A percentile compares a stretch with the other conserved stretches of the same genome.
Evolutionary conservation across 768 basidiomycete species (phyloP).

Genomic region (Rhodotorula kratochvilovae): DNA sequence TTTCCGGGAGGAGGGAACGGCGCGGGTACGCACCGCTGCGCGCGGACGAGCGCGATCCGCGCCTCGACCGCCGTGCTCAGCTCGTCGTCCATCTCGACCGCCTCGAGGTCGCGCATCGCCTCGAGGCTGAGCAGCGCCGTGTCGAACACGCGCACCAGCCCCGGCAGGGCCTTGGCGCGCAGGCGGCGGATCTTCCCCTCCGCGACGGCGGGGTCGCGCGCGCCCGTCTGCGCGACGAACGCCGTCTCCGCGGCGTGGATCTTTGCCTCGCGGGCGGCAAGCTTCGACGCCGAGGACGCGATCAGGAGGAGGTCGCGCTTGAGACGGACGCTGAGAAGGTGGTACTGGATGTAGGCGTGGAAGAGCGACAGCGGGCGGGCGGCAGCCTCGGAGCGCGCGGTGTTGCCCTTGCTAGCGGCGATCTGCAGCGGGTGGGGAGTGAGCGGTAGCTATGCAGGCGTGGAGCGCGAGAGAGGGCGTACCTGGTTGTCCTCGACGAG

Average conservation of each 20-base stretch:
- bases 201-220: constrained; percentile 44
- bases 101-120: constrained; percentile 74
- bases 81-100: constrained; percentile 83
- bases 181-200: constrained; percentile 53
- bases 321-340: constrained; percentile 78
- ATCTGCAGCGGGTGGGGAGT: constrained; percentile 16
- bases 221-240: constrained; percentile 36
- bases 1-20: too few relatives aligned
- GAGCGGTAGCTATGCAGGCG: background rate
- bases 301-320: constrained; percentile 81
- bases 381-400: constrained; percentile 40
- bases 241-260: constrained; percentile 27
- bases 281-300: constrained; percentile 47
- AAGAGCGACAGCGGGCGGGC: constrained; percentile 60
- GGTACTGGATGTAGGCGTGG: constrained; percentile 80
- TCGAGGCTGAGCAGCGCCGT: constrained; percentile 75
- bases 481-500: constrained; percentile 72
- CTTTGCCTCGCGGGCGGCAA: constrained; percentile 28
- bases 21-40: constrained; percentile 58
- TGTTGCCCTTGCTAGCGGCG: constrained; percentile 42
- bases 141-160: constrained; percentile 77
- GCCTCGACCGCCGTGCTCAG: constrained; percentile 73
- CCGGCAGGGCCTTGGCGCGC: constrained; percentile 72
- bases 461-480: background rate
- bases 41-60: constrained; percentile 57